Percentiles rank a stretch among this genome's conserved stretches.
Conservation (phyloP, 768 basidiomycete species). For the Serpula lacrymans region DNA sequence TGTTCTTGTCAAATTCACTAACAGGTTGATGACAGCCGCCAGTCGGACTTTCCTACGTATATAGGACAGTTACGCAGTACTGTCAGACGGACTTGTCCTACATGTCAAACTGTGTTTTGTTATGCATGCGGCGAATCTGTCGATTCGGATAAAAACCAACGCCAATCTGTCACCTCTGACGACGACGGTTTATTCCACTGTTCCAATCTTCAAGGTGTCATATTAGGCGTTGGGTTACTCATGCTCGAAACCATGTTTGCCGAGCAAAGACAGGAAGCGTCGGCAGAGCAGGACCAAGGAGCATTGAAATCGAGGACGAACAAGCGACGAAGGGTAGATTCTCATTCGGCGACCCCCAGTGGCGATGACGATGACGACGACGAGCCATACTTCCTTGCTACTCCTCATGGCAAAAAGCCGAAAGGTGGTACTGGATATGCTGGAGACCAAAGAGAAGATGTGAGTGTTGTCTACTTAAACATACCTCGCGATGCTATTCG, state of each 20-base stretch:
- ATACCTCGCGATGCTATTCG: conserved; percentile 7
- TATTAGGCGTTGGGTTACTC: conserved; percentile 85
- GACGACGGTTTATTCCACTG: conserved; percentile 81
- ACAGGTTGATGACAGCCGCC: conserved; percentile 9
- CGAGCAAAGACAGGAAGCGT: conserved; percentile 43
- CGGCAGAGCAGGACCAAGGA: conserved; percentile 23
- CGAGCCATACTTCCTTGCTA: conserved; percentile 39
- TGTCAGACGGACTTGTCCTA: conserved; percentile 59
- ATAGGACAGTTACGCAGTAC: conserved; percentile 56
- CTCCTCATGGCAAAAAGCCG: conserved; percentile 54
- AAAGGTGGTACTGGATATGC: conserved; percentile 88
- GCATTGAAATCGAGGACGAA: conserved; percentile 26
- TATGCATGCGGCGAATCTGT: conserved; percentile 73
- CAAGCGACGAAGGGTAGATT: conserved; percentile 40
- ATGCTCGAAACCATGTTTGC: conserved; percentile 77
- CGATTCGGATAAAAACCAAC: conserved; percentile 41
- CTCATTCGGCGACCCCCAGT: conserved; percentile 17
- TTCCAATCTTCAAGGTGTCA: conserved; percentile 82
- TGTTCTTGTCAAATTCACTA: conserved; percentile 5
- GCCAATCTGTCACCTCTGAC: conserved; percentile 37
- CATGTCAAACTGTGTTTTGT: conserved; percentile 62
- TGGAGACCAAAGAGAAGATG: conserved; percentile 81
- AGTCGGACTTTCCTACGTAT: conserved; percentile 76
- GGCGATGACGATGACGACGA: conserved; percentile 51
- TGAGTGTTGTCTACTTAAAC: conserved; percentile 36